A percentile compares a stretch with the other conserved stretches of the same genome.
Conservation (phyloP, 164 flowering plant species). For the Liquidambar formosana region DNA sequence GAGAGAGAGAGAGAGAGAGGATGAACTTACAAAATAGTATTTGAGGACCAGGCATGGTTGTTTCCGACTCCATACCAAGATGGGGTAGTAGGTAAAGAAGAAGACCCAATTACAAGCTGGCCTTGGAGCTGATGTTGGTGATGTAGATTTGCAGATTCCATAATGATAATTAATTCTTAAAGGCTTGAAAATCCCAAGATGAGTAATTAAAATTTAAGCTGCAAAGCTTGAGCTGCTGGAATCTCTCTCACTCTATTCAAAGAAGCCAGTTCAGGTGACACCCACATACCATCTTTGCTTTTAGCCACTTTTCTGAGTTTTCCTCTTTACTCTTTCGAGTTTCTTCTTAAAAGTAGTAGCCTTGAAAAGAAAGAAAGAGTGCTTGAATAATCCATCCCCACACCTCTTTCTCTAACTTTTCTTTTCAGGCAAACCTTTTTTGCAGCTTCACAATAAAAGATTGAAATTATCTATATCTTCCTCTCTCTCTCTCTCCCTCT, state of each 20-base stretch:
- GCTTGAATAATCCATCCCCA: conserved; percentile 4
- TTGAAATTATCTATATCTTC: conserved; percentile 8
- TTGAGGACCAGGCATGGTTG: conserved; percentile 52
- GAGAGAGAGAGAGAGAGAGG: conserved; percentile 9
- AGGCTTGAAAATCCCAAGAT: conserved; percentile 78
- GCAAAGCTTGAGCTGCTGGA: conserved; percentile 22
- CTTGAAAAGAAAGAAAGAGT: conserved; percentile 45
- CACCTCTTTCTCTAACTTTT: conserved; percentile 5
- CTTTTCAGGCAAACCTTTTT: conserved; percentile 23
- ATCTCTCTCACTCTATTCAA: conserved; percentile 44
- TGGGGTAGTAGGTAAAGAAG: conserved; percentile 42
- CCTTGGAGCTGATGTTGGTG: conserved; percentile 56
- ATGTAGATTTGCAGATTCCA: conserved; percentile 83
- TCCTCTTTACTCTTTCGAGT: conserved; percentile 66
- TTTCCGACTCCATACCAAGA: conserved; percentile 42
- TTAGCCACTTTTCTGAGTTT: conserved; percentile 41
- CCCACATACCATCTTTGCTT: conserved; percentile 42
- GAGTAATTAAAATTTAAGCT: conserved; percentile 26
- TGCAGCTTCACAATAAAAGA: conserved; percentile 24
- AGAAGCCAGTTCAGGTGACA: conserved; percentile 60
- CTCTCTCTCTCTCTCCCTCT: background rate
- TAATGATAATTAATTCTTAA: conserved; percentile 29
- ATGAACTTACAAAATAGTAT: conserved; percentile 52
- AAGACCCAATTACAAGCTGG: conserved; percentile 43
- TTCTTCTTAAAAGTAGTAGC: conserved; percentile 46